Evolutionary conservation across 306 rosid species (phyloP).

Genomic region (Medicago ruthenica): DNA sequence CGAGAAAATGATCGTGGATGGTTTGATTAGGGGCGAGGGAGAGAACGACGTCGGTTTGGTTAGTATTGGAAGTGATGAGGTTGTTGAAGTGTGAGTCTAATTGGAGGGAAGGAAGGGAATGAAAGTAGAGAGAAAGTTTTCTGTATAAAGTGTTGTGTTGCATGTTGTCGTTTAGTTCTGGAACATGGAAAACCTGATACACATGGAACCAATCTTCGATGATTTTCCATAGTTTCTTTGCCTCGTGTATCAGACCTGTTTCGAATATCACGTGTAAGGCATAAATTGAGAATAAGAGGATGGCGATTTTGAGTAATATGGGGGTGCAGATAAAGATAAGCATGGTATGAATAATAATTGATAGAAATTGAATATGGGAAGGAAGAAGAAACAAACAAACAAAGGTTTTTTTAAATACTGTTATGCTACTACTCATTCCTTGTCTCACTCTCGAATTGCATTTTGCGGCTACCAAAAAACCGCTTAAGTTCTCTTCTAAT

Average conservation of each 20-base stretch:
- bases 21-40: slow-evolving; percentile 61
- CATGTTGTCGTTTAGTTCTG: slow-evolving; percentile 61
- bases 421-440: too few relatives aligned
- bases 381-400: too few relatives aligned
- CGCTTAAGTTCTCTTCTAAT: too few relatives aligned
- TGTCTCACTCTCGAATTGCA: too few relatives aligned
- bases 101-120: slow-evolving; percentile 67
- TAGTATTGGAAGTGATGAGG: slow-evolving; percentile 59
- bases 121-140: slow-evolving; percentile 62
- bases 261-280: slow-evolving; percentile 48
- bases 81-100: slow-evolving; percentile 71
- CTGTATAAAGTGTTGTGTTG: slow-evolving; percentile 64
- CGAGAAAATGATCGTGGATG: slow-evolving; percentile 67
- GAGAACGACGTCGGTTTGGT: slow-evolving; percentile 67
- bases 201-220: slow-evolving; percentile 66
- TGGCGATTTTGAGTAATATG: slow-evolving; percentile 12
- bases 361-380: not conserved
- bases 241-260: slow-evolving; percentile 44
- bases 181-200: slow-evolving; percentile 72
- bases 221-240: slow-evolving; percentile 58
- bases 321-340: slow-evolving; percentile 26
- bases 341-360: slow-evolving; percentile 9
- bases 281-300: slow-evolving; percentile 44
- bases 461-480: too few relatives aligned
- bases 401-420: too few relatives aligned